These are phyloP conservation scores for Colletotrichum gloeosporioides DNA, from an alignment of 2,329 filamentous ascomycete genomes.

Conservation along the genomic window DNA sequence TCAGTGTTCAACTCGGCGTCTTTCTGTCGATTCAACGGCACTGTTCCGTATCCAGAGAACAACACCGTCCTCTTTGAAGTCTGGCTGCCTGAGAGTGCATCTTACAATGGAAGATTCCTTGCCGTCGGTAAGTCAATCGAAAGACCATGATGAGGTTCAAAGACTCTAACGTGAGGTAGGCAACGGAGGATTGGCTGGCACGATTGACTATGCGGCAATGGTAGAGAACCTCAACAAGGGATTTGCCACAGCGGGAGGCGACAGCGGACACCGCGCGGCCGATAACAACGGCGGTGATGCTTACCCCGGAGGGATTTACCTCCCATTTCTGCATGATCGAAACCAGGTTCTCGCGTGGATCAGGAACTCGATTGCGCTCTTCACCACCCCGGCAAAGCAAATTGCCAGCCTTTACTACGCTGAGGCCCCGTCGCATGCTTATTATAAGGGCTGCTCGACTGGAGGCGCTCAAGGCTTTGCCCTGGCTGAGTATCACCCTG, in stretches of 20 bases:
- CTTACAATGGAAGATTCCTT: background rate
- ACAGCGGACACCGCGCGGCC: background rate
- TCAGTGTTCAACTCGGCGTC: background rate
- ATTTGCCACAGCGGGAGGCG: background rate
- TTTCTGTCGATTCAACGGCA: background rate
- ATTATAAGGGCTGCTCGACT: constrained; percentile 11
- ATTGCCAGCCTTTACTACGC: background rate
- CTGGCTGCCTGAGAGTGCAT: background rate
- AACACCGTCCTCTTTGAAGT: constrained; percentile 3
- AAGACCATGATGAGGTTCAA: rapidly evolving
- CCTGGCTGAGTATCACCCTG: background rate
- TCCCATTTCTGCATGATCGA: background rate
- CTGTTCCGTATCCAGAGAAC: background rate
- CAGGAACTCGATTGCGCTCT: background rate
- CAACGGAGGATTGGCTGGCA: constrained; percentile 7
- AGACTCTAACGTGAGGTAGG: background rate
- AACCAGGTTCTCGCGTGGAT: constrained; percentile 15
- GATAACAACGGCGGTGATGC: constrained; percentile 1
- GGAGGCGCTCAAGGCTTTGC: constrained; percentile 3
- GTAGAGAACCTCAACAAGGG: constrained; percentile 3
- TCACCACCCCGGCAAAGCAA: background rate
- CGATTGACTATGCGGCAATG: background rate
- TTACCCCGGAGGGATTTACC: background rate
- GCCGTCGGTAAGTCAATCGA: background rate
- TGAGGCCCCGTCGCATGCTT: background rate